Base-by-base conservation (phyloP, 345 rosid species). In the Lumnitzera racemosa region DNA sequence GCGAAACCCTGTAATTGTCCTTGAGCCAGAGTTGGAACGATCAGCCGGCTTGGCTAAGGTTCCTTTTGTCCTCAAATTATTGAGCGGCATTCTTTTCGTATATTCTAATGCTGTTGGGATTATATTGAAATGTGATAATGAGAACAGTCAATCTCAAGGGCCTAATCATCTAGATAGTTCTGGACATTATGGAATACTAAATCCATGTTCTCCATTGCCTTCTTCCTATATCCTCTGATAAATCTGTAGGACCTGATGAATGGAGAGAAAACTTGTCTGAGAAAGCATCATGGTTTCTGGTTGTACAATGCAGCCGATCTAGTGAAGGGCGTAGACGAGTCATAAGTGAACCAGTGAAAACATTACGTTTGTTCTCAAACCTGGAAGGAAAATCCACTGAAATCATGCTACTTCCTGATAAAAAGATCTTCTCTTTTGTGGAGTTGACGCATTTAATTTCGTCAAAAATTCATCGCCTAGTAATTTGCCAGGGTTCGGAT, bases 1-100 rank as follows among this genome's bases (percentile, higher is more conserved):
- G 78, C 97, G 99, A 64, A 94, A 94, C 78, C 97, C 97, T 14
- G 99, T 90, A 75, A 86, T 94, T 76, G 83, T 83, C 49, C 63
- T 94, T 72, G 99, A 94, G 64, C 71, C 99, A 2, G 81, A 20
- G 20, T 20, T 20, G 64, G 95, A 91, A 75, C 81, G 78, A 83
- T 91, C 90, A 67, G 97, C 87, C 36, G 90, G 71, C 36, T 75
- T 92, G 68, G 98, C 97, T 46, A 87, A 89, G 74, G 90, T 87
- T 65, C 85, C 91, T 62, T 89, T 89, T 76, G 82, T 89, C 62
- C 88, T 92, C 57, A 89, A 89, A 77, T 70, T 92, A 72, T 67
- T 92, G 83, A 85, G 96, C 72, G 97, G 89, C 73, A 82, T 87
- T 74, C 83, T 83, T 65, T 77, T 85, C 70, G 89, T 85, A 89